phyloP scores from a whole-genome alignment of 2,329 filamentous ascomycete genomes.

The Arthrobotrys megalospora region DNA sequence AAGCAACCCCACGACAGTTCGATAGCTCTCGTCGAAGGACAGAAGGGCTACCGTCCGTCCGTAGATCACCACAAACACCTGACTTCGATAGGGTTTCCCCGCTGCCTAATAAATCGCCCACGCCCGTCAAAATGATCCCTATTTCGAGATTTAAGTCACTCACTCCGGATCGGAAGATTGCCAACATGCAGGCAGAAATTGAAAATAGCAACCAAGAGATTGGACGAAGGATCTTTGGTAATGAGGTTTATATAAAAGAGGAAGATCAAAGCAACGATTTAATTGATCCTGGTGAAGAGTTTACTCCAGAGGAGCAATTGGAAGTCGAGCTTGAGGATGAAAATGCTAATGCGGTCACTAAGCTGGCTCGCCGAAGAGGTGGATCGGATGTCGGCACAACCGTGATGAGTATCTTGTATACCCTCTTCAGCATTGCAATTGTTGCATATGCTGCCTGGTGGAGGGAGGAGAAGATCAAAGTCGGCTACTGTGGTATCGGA shows the following conservation, averaged over 20 bases:
- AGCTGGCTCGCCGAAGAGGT: conserved; percentile 66
- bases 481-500: conserved; percentile 93
- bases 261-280: conserved; percentile 70
- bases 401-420: conserved; percentile 76
- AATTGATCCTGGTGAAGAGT: conserved; percentile 86
- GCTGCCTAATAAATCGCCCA: conserved; percentile 9
- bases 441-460: conserved; percentile 85
- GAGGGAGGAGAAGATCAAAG: conserved; percentile 93
- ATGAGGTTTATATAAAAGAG: conserved; percentile 67
- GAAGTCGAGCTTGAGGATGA: conserved; percentile 71
- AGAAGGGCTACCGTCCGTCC: conserved; percentile 43
- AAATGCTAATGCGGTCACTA: conserved; percentile 69
- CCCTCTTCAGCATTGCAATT: conserved; percentile 79
- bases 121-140: conserved; percentile 35
- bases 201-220: conserved; percentile 41
- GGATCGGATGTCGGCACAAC: conserved; percentile 71
- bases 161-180: conserved; percentile 44
- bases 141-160: conserved; percentile 50
- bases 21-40: conserved; percentile 51
- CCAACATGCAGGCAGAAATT: conserved; percentile 37
- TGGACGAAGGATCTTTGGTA: conserved; percentile 24
- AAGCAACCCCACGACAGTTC: conserved; percentile 50
- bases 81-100: conserved; percentile 32
- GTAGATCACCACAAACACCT: conserved; percentile 33
- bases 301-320: conserved; percentile 82